These are phyloP conservation scores for Xylaria scruposa DNA, from an alignment of 495 filamentous ascomycete genomes.

Conservation along the genomic window DNA sequence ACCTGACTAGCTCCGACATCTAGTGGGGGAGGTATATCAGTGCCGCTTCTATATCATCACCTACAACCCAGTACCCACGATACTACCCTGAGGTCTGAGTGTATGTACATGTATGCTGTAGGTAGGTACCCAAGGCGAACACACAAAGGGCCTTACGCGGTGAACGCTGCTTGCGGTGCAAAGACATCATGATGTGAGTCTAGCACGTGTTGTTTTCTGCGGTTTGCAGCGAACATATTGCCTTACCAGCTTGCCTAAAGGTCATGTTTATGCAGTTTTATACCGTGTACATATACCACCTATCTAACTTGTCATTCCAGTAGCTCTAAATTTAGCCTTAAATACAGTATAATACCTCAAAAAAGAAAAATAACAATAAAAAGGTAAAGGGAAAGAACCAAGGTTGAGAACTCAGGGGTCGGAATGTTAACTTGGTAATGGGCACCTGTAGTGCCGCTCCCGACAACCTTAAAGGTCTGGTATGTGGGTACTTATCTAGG, in stretches of 20 bases:
- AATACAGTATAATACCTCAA: not conserved
- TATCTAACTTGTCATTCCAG: not conserved
- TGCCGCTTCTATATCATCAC: constrained; percentile 2
- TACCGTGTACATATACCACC: not conserved
- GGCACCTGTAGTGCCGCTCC: not conserved
- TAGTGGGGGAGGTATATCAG: not conserved
- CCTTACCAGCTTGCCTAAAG: not conserved
- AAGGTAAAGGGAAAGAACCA: not conserved
- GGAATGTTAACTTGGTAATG: not conserved
- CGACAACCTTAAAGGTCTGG: not conserved
- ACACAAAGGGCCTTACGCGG: not conserved
- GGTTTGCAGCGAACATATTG: constrained; percentile 8
- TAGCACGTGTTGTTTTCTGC: constrained; percentile 6
- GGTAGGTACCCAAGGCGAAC: not conserved
- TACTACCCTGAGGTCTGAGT: not conserved
- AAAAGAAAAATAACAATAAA: too few species aligned
- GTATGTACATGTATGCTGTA: not conserved
- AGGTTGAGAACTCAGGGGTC: not conserved
- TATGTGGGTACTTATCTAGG: not conserved
- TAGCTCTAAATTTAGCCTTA: not conserved
- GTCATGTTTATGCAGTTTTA: not conserved
- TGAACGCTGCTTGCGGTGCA: constrained; percentile 22
- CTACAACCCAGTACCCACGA: not conserved
- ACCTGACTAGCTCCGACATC: not conserved
- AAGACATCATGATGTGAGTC: not conserved